These are phyloP conservation scores for Arthrobotrys pseudoclavata DNA, from an alignment of 2,329 filamentous ascomycete genomes.

Conservation along the genomic window DNA sequence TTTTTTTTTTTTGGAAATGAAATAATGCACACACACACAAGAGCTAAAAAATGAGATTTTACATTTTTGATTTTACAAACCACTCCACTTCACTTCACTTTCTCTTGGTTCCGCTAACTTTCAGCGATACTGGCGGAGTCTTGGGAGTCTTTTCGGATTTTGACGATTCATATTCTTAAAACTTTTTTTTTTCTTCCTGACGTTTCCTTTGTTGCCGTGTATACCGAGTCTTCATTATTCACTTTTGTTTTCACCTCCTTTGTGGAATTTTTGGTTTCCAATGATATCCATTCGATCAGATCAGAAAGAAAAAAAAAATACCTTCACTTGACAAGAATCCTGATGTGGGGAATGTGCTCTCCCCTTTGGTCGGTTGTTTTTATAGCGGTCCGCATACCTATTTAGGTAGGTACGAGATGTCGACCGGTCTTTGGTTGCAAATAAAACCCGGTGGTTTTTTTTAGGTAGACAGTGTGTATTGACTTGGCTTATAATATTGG, in stretches of 20 bases:
- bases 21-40: constrained; percentile 25
- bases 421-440: constrained; percentile 35
- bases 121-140: constrained; percentile 7
- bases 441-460: too few species aligned
- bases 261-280: constrained; percentile 25
- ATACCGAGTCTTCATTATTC: constrained; percentile 26
- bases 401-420: background rate
- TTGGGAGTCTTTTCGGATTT: background rate
- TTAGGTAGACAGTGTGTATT: constrained; percentile 50
- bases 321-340: constrained; percentile 2
- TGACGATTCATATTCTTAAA: constrained; percentile 3
- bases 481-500: too few species aligned
- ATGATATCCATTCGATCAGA: constrained; percentile 49
- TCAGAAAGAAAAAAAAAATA: constrained; percentile 23
- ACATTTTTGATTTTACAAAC: constrained; percentile 12
- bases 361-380: too few species aligned
- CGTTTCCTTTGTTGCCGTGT: constrained; percentile 21
- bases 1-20: constrained; percentile 14
- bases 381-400: background rate
- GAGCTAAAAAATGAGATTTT: constrained; percentile 27
- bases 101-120: background rate
- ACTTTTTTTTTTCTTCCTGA: background rate
- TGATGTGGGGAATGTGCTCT: background rate
- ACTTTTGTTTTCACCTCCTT: background rate
- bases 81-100: constrained; percentile 5